These are phyloP conservation scores for Pseudogymnoascus verrucosus DNA, from an alignment of 2,329 filamentous ascomycete species.

Conservation along the genomic window DNA sequence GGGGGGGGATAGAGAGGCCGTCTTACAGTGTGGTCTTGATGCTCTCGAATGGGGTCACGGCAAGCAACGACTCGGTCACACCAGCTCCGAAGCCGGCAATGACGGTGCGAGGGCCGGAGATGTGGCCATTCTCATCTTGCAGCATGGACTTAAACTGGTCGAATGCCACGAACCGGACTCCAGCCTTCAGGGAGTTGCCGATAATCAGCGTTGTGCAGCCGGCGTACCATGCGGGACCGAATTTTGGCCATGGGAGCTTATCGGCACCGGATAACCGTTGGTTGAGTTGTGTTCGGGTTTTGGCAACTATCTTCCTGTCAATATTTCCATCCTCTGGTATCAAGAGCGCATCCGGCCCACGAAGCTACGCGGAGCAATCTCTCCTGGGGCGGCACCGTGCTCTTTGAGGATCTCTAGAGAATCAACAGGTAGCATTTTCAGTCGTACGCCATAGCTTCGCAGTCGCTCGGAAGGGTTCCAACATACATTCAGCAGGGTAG, in stretches of 20 bases:
- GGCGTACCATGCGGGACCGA: conserved; percentile 92
- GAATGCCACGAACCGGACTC: conserved; percentile 92
- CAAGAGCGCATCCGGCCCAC: background rate
- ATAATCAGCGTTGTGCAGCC: conserved; percentile 96
- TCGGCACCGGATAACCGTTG: conserved; percentile 68
- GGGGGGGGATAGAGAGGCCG: background rate
- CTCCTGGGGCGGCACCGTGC: background rate
- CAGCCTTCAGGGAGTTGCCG: conserved; percentile 93
- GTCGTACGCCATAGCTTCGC: background rate
- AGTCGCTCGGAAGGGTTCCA: background rate
- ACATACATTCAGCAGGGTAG: conserved; percentile 84
- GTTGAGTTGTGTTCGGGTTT: conserved; percentile 92
- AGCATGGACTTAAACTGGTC: conserved; percentile 86
- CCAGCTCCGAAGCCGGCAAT: conserved; percentile 91
- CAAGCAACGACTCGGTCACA: conserved; percentile 84
- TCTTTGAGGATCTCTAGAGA: background rate
- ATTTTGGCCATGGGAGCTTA: conserved; percentile 91
- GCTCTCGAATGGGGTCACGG: conserved; percentile 93
- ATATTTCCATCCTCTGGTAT: background rate
- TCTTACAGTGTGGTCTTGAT: conserved; percentile 87
- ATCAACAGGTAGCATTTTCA: background rate
- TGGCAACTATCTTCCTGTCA: conserved; percentile 51
- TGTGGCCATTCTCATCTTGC: conserved; percentile 74
- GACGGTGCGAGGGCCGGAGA: conserved; percentile 84
- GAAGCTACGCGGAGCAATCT: background rate